These are phyloP conservation scores for Russula earlei DNA, from an alignment of 768 basidiomycete species.

Conservation along the genomic window DNA sequence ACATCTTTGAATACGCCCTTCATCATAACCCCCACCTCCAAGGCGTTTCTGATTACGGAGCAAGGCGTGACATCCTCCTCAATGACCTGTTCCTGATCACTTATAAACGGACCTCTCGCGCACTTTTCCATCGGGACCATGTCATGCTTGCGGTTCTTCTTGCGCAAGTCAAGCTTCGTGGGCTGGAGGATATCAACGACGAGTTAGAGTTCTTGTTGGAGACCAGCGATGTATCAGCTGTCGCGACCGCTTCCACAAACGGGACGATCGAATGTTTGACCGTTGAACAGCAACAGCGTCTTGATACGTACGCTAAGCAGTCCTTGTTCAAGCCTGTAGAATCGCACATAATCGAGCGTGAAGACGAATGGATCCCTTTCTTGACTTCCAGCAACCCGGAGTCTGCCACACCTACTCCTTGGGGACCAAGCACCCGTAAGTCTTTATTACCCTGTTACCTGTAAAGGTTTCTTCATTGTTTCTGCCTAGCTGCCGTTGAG, in stretches of 20 bases:
- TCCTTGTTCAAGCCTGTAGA: slow-evolving; percentile 72
- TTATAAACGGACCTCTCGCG: slow-evolving; percentile 82
- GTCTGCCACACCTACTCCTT: slow-evolving; percentile 58
- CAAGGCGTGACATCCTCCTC: slow-evolving; percentile 70
- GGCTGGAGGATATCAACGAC: slow-evolving; percentile 67
- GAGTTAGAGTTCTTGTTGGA: slow-evolving; percentile 92
- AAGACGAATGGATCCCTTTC: slow-evolving; percentile 65
- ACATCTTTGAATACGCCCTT: slow-evolving; percentile 93
- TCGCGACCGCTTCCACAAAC: slow-evolving; percentile 29
- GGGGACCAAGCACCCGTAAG: slow-evolving; percentile 73
- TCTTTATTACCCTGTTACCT: slow-evolving; percentile 14
- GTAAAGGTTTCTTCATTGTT: slow-evolving; percentile 16
- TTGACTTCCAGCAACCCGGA: slow-evolving; percentile 61
- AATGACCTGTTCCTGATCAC: slow-evolving; percentile 85
- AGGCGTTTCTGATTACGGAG: slow-evolving; percentile 60
- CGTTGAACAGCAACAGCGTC: slow-evolving; percentile 56
- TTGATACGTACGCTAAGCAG: slow-evolving; percentile 63
- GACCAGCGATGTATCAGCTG: slow-evolving; percentile 59
- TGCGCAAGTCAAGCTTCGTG: slow-evolving; percentile 79
- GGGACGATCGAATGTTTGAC: slow-evolving; percentile 43
- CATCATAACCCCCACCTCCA: slow-evolving; percentile 87
- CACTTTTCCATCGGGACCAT: slow-evolving; percentile 83
- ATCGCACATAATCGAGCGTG: slow-evolving; percentile 47
- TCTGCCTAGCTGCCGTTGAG: slow-evolving; percentile 49
- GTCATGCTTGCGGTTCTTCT: slow-evolving; percentile 85